Evolutionary conservation across 495 filamentous ascomycete genomes (phyloP).

Genomic region (Talaromyces ruber): DNA sequence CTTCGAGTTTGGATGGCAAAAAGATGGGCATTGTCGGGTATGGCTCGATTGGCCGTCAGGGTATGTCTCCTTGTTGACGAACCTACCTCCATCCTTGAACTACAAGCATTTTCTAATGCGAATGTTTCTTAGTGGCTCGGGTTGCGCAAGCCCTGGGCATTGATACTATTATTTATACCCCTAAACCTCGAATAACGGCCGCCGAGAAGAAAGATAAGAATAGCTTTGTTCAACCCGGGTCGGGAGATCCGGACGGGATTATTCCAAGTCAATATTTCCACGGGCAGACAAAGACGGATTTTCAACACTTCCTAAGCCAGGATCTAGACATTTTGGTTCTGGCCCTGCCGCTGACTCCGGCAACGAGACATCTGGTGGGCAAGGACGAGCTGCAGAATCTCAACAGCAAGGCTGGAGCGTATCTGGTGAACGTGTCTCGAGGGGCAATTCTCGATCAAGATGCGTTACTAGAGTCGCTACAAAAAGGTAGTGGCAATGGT

Average conservation of each 20-base stretch:
- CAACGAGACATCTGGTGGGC: conserved; percentile 55
- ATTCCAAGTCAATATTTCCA: conserved; percentile 59
- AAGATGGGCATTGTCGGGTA: conserved; percentile 73
- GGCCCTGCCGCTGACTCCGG: conserved; percentile 42
- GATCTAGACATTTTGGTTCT: neutral
- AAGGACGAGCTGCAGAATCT: conserved; percentile 40
- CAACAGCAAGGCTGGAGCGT: conserved; percentile 41
- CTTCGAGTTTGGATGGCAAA: conserved; percentile 42
- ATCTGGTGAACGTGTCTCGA: conserved; percentile 60
- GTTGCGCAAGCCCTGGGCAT: conserved; percentile 67
- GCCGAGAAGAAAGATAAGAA: conserved; percentile 35
- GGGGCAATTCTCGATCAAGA: conserved; percentile 53
- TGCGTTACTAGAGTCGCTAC: conserved; percentile 52
- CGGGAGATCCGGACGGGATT: conserved; percentile 60
- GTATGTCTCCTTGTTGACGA: conserved; percentile 11
- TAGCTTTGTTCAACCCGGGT: conserved; percentile 53
- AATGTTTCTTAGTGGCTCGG: conserved; percentile 43
- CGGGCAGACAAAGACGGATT: conserved; percentile 42
- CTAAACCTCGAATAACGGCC: conserved; percentile 41
- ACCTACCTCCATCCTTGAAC: neutral
- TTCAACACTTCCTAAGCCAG: conserved; percentile 53
- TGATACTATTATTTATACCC: conserved; percentile 74
- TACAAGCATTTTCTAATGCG: conserved; percentile 3
- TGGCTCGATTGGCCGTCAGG: conserved; percentile 72
- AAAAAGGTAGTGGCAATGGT: conserved; percentile 29